Percentiles rank a stretch among this genome's conserved stretches.
These are phyloP conservation scores for Fonsecaea monophora DNA, from an alignment of 2,329 filamentous ascomycete genomes.

Conservation along the genomic window DNA sequence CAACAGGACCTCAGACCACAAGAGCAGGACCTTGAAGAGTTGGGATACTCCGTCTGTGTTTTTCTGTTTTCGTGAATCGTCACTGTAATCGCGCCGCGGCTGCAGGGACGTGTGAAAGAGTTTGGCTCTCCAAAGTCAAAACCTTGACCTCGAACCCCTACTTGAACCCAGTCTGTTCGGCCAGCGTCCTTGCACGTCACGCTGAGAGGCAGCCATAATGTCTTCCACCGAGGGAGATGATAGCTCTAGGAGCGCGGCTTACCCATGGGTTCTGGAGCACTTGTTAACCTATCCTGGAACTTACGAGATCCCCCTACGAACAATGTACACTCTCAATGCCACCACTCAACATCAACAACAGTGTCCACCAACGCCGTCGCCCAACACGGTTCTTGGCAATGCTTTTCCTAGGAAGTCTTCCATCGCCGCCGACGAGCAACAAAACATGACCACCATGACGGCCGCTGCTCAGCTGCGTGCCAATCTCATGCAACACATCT, in stretches of 20 bases:
- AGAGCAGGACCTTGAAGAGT: conserved; percentile 23
- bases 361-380: conserved; percentile 43
- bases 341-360: conserved; percentile 54
- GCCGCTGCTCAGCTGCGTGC: conserved; percentile 53
- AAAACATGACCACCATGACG: conserved; percentile 39
- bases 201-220: conserved; percentile 12
- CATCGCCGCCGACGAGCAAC: conserved; percentile 36
- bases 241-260: conserved; percentile 48
- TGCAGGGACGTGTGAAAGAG: background rate
- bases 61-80: background rate
- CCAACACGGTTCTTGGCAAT: conserved; percentile 47
- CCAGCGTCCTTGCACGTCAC: background rate
- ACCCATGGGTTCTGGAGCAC: conserved; percentile 65
- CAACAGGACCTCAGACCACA: conserved; percentile 21
- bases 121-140: background rate
- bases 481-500: conserved; percentile 59
- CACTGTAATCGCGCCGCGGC: background rate
- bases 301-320: conserved; percentile 71
- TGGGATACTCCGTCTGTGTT: no score
- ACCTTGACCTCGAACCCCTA: background rate
- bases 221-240: conserved; percentile 24
- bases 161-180: background rate
- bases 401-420: conserved; percentile 36
- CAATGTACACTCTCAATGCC: conserved; percentile 72
- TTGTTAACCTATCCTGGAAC: conserved; percentile 66